Base-by-base conservation (phyloP, 208 protist genomes). In the Leishmania braziliensis region DNA sequence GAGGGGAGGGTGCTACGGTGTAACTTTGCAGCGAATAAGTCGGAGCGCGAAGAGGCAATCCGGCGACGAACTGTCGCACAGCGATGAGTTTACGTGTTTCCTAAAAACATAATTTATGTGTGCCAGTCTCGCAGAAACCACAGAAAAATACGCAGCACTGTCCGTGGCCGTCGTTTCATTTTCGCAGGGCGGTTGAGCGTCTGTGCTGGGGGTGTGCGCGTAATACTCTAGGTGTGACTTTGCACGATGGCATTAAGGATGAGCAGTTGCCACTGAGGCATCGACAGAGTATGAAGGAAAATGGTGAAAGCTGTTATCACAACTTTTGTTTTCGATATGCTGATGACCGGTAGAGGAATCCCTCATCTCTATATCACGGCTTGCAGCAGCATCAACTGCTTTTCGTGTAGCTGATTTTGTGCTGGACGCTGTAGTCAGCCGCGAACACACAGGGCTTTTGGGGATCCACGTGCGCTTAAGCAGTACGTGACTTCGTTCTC, bases 1-100 rank as follows among this genome's bases (percentile, higher is more conserved):
- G 85, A 91, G 23, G 86, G 88, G 8, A 48, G 54, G 9, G 70
- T 70, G 29, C 83, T 97, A 62, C 90, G 95, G n/a, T 96, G 92
- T 74, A 97, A 97, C 79, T 95, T 96, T 79, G 90, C 95, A 8
- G 78, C 92, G 0, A 93, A 97, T 78, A 96, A 95, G 84, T 77
- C 78, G 20, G 90, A 97, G 87, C 90, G 95, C 2, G 84, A 88
- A 6, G 90, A 92, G 65, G 95, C 95, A 2, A 97, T 97, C 33
- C 77, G 77, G 6, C 72, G 81, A 29, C 78, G 85, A 51, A 77
- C 75, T 26, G 29, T 46, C 26, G 39, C 26, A 26, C 69, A 54
- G 36, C 43, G 46, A 9, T 73, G 69, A 73, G 69, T 18, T 48
- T 51, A 5, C 69, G 26, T 5, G 69, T 26, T 4, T 26, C 26